A percentile compares a stretch with the other conserved stretches of the same genome.
phyloP scores from a whole-genome alignment of 371 early-diverging fungal genomes.

The Rhizomucor pusillus region DNA sequence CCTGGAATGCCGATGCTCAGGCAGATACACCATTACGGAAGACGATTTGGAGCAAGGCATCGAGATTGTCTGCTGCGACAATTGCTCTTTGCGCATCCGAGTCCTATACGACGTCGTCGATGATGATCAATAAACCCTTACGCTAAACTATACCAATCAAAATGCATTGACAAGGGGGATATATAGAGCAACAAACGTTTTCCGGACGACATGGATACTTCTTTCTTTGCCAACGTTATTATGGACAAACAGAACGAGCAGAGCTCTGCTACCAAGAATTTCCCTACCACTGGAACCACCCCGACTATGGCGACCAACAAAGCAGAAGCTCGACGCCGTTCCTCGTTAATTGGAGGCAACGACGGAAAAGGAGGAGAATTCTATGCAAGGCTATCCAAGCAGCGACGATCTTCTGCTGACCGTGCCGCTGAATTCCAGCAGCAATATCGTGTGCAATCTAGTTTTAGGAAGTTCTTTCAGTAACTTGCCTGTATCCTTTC shows the following conservation, averaged over 20 bases:
- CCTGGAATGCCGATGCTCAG: conserved; percentile 54
- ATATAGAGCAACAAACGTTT: too few species aligned
- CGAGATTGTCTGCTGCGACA: conserved; percentile 48
- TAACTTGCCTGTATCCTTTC: not conserved
- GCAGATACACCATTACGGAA: conserved; percentile 49
- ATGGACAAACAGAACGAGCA: not conserved
- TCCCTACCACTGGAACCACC: not conserved
- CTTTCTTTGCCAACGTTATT: too few species aligned
- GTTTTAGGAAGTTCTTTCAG: not conserved
- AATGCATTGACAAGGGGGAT: too few species aligned
- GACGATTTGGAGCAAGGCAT: conserved; percentile 48
- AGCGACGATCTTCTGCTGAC: not conserved
- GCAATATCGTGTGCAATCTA: not conserved
- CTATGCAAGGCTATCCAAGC: not conserved
- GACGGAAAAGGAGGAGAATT: not conserved
- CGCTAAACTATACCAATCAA: not conserved
- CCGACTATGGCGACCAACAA: not conserved
- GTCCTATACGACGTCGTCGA: conserved; percentile 53
- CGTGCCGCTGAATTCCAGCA: too few species aligned
- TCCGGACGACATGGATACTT: too few species aligned
- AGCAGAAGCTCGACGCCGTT: too few species aligned
- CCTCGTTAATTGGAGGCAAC: too few species aligned
- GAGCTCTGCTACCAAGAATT: not conserved
- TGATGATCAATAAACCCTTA: conserved; percentile 8
- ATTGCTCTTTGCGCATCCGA: conserved; percentile 52